phyloP scores from a whole-genome alignment of 441 rosid species.

The Populus hybrid region DNA sequence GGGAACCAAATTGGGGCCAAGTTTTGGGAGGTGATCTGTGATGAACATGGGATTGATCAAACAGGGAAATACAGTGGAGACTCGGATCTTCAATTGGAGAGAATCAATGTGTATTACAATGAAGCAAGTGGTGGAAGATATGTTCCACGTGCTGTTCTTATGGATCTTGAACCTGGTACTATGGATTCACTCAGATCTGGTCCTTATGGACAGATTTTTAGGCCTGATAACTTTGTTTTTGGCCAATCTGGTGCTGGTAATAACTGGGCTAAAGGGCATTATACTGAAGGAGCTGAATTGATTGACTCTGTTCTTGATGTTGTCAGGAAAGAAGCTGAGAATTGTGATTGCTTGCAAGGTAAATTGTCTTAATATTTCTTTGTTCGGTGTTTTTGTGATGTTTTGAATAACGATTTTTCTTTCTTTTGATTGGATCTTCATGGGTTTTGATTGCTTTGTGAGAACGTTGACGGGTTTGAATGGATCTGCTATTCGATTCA shows the following conservation, averaged over 20 bases:
- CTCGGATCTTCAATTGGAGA: conserved; percentile 44
- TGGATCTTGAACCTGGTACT: conserved; percentile 57
- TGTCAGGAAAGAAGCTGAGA: conserved; percentile 49
- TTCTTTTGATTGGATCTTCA: neutral
- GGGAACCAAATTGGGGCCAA: conserved; percentile 52
- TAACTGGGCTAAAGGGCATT: conserved; percentile 53
- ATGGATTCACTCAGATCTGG: conserved; percentile 54
- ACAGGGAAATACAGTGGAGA: conserved; percentile 42
- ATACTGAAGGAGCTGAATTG: conserved; percentile 51
- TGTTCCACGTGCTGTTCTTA: conserved; percentile 52
- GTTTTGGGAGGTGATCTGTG: conserved; percentile 55
- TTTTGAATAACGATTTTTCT: neutral
- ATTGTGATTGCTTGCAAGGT: conserved; percentile 55
- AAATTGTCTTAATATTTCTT: neutral
- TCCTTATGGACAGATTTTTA: conserved; percentile 45
- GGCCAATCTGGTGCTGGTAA: conserved; percentile 51
- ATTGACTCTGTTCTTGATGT: conserved; percentile 51
- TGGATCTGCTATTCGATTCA: neutral
- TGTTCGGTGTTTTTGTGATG: neutral
- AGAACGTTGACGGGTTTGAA: neutral
- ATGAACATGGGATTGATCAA: conserved; percentile 47
- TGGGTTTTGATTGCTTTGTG: neutral
- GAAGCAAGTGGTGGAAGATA: conserved; percentile 48
- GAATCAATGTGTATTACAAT: conserved; percentile 47
- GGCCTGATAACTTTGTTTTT: conserved; percentile 47